These are phyloP conservation scores for Neurospora terricola DNA, from an alignment of 495 filamentous ascomycete genomes.

Conservation along the genomic window DNA sequence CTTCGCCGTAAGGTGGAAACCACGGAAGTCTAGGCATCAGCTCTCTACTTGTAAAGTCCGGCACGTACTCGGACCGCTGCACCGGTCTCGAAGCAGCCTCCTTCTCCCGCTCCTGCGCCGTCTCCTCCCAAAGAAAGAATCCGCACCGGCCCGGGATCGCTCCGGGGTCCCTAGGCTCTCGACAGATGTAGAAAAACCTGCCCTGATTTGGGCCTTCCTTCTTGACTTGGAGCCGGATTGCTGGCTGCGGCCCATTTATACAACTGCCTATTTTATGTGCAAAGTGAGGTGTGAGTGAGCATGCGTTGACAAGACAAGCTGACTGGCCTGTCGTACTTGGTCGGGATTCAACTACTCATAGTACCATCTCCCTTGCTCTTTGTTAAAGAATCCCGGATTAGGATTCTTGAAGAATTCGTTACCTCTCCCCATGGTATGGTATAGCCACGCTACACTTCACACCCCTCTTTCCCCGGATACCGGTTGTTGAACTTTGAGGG, in stretches of 20 bases:
- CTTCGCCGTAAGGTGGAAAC: not conserved
- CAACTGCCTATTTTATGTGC: not conserved
- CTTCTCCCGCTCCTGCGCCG: slow-evolving; percentile 49
- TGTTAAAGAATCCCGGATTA: not conserved
- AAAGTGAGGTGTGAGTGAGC: not conserved
- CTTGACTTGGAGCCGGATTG: slow-evolving; percentile 49
- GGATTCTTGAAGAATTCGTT: not conserved
- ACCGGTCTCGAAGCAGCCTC: slow-evolving; percentile 28
- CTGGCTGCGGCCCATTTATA: slow-evolving; percentile 38
- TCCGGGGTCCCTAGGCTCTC: slow-evolving; percentile 5
- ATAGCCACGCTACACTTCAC: not conserved
- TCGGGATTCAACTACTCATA: not conserved
- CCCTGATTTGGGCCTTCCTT: slow-evolving; percentile 59
- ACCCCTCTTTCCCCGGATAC: not conserved
- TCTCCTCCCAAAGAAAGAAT: slow-evolving; percentile 64
- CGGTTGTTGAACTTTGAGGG: not conserved
- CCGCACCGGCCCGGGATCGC: slow-evolving; percentile 35
- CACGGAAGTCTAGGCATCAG: not conserved
- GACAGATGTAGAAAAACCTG: slow-evolving; percentile 59
- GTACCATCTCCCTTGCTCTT: not conserved
- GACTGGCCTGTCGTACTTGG: not conserved
- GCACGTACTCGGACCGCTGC: not conserved
- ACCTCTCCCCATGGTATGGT: not conserved
- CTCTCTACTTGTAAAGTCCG: not conserved
- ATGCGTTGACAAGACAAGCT: not conserved